phyloP scores from a whole-genome alignment of 345 rosid genomes.

The Cochlearia excelsa region DNA sequence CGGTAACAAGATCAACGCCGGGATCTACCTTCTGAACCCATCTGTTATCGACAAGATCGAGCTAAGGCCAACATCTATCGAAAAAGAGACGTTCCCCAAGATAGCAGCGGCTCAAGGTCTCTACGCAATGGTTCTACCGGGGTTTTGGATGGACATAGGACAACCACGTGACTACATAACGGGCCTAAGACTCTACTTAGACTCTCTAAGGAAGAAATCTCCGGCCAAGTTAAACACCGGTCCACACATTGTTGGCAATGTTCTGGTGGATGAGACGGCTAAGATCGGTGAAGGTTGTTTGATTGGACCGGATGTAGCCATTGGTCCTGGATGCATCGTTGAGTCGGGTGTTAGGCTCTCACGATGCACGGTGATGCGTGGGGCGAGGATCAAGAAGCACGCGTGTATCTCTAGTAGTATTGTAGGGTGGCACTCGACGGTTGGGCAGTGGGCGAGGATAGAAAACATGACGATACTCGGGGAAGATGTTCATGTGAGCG shows the following conservation, averaged over 20 bases:
- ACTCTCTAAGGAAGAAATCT: constrained; percentile 72
- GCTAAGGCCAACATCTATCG: constrained; percentile 92
- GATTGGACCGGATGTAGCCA: constrained; percentile 95
- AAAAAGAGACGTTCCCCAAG: constrained; percentile 94
- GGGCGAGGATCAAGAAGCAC: constrained; percentile 90
- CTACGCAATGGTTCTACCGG: constrained; percentile 91
- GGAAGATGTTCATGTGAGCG: constrained; percentile 92
- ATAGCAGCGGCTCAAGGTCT: constrained; percentile 78
- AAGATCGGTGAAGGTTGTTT: constrained; percentile 92
- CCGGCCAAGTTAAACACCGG: constrained; percentile 64
- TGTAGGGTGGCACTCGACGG: constrained; percentile 95
- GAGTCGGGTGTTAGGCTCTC: constrained; percentile 97
- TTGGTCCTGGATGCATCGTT: constrained; percentile 89
- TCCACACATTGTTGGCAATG: constrained; percentile 71
- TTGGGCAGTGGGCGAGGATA: constrained; percentile 94
- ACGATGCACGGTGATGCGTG: constrained; percentile 94
- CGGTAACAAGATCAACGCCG: constrained; percentile 98
- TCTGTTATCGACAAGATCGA: constrained; percentile 85
- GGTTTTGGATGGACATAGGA: constrained; percentile 99
- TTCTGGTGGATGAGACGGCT: constrained; percentile 80
- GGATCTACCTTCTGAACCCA: constrained; percentile 85
- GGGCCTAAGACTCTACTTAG: constrained; percentile 92
- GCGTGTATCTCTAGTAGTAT: constrained; percentile 94
- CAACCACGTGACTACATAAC: constrained; percentile 96
- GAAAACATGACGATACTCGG: constrained; percentile 99